Conservation (phyloP, 1,284 basidiomycete genomes). For the Trichosporon sp. region DNA sequence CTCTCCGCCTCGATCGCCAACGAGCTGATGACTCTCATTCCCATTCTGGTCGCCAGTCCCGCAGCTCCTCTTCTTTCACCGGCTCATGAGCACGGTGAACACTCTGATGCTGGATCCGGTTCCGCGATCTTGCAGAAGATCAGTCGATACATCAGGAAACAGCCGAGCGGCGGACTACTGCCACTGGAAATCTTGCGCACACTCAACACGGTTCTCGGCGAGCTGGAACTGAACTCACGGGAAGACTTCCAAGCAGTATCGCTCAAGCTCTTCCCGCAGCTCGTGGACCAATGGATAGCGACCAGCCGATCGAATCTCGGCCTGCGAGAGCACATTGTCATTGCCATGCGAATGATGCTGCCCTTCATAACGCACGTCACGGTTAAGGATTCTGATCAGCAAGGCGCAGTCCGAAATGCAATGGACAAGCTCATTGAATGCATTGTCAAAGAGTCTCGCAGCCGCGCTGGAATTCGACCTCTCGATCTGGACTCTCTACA, state of each 20-base stretch:
- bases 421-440: constrained; percentile 60
- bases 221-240: constrained; percentile 72
- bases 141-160: constrained; percentile 66
- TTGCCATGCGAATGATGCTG: constrained; percentile 69
- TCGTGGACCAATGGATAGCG: constrained; percentile 73
- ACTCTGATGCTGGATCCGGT: constrained; percentile 54
- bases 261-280: constrained; percentile 63
- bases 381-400: constrained; percentile 30
- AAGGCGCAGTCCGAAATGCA: constrained; percentile 56
- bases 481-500: constrained; percentile 63
- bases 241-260: constrained; percentile 66
- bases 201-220: constrained; percentile 69
- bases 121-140: constrained; percentile 67
- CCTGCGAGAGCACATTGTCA: constrained; percentile 63
- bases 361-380: constrained; percentile 65
- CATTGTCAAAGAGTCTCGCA: constrained; percentile 67
- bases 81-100: constrained; percentile 17
- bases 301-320: constrained; percentile 68
- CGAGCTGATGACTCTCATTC: constrained; percentile 70
- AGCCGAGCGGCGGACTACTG: constrained; percentile 67
- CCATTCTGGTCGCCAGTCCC: constrained; percentile 65
- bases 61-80: constrained; percentile 45
- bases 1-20: constrained; percentile 22
- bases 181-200: constrained; percentile 71
- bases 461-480: constrained; percentile 62